Evolutionary conservation across 768 basidiomycete species (phyloP).

Genomic region (Xerocomus spinulosus): DNA sequence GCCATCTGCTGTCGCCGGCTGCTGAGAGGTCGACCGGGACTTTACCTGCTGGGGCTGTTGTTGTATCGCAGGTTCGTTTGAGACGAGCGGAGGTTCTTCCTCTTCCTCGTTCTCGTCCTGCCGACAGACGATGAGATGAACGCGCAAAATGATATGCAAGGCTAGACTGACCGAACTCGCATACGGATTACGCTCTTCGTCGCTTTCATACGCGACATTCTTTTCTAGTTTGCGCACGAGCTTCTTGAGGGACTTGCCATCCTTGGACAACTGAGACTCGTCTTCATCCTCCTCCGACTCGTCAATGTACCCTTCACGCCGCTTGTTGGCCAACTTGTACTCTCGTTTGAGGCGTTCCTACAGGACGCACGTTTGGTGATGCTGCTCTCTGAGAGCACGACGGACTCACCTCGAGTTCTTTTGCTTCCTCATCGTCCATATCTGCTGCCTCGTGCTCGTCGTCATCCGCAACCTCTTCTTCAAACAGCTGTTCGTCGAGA

Average conservation of each 20-base stretch:
- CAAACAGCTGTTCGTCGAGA: slow-evolving; percentile 76
- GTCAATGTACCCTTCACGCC: slow-evolving; percentile 62
- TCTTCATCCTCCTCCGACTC: slow-evolving; percentile 75
- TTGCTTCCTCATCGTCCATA: slow-evolving; percentile 79
- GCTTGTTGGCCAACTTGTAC: slow-evolving; percentile 74
- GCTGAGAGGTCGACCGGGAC: slow-evolving; percentile 42
- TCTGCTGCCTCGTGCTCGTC: slow-evolving; percentile 74
- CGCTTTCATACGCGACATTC: slow-evolving; percentile 75
- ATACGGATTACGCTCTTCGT: slow-evolving; percentile 78
- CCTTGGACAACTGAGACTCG: slow-evolving; percentile 53
- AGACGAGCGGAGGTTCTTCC: slow-evolving; percentile 47
- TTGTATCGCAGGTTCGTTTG: slow-evolving; percentile 42
- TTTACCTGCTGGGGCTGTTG: slow-evolving; percentile 40
- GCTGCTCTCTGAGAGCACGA: background rate
- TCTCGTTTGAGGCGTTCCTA: slow-evolving; percentile 84
- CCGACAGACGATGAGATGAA: background rate
- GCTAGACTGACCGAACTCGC: slow-evolving; percentile 58
- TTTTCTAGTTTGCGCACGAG: slow-evolving; percentile 81
- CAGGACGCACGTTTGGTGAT: background rate
- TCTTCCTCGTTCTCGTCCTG: slow-evolving; percentile 74
- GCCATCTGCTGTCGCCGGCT: slow-evolving; percentile 28
- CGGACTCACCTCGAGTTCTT: slow-evolving; percentile 65
- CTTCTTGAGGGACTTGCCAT: slow-evolving; percentile 80
- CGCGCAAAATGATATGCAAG: background rate
- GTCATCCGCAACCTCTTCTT: slow-evolving; percentile 84